Evolutionary conservation across 2,329 filamentous ascomycete genomes (phyloP).

Genomic region (Trichoderma sp.): DNA sequence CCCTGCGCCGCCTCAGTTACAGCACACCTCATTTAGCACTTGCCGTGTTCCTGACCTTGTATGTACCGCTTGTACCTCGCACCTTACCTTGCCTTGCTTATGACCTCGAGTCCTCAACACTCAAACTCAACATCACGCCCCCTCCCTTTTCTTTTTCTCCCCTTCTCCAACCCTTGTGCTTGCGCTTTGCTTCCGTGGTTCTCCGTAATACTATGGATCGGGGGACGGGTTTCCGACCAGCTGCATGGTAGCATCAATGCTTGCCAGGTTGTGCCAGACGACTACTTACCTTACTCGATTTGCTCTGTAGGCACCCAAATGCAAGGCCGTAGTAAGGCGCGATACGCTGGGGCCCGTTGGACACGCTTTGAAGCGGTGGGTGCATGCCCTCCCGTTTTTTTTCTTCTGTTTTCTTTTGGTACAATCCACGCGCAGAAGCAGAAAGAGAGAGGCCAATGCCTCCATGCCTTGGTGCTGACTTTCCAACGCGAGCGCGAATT

Average conservation of each 20-base stretch:
- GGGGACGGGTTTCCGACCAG: constrained; percentile 16
- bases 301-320: constrained; percentile 24
- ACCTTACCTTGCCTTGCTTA: too few relatives aligned
- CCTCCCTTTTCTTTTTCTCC: not conserved
- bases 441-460: not conserved
- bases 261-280: not conserved
- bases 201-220: constrained; percentile 6
- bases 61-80: not conserved
- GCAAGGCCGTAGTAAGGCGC: constrained; percentile 15
- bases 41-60: too few relatives aligned
- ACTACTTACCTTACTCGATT: not conserved
- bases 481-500: not conserved
- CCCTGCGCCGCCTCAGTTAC: not conserved
- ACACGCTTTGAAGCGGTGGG: not conserved
- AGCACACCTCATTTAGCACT: too few relatives aligned
- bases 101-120: not conserved
- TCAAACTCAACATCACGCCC: not conserved
- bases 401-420: not conserved
- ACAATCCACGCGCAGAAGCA: not conserved
- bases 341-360: not conserved
- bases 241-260: constrained; percentile 11
- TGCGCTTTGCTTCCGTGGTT: not conserved
- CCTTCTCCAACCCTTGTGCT: constrained; percentile 1
- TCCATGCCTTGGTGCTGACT: not conserved
- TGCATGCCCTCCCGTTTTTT: not conserved